These are phyloP conservation scores for Phyllosticta paracitricarpa DNA, from an alignment of 2,329 filamentous ascomycete species.

Conservation along the genomic window DNA sequence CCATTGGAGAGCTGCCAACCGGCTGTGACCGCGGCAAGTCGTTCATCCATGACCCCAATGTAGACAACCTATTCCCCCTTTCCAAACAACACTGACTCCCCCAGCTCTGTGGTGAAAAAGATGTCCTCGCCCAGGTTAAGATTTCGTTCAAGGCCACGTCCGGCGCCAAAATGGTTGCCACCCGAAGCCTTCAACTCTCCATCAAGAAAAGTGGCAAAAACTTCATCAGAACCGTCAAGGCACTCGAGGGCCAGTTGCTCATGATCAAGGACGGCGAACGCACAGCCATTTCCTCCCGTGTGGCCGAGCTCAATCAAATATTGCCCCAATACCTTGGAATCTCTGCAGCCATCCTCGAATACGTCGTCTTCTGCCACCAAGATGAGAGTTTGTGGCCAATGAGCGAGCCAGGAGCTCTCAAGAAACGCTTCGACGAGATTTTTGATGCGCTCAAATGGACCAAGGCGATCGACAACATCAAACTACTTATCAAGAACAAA, in stretches of 20 bases:
- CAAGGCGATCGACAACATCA: slow-evolving; percentile 94
- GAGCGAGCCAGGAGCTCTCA: slow-evolving; percentile 74
- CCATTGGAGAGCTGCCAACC: slow-evolving; percentile 84
- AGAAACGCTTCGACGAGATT: slow-evolving; percentile 94
- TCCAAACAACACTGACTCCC: slow-evolving; percentile 2
- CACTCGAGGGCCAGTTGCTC: slow-evolving; percentile 68
- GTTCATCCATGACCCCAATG: slow-evolving; percentile 95
- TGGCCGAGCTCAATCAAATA: slow-evolving; percentile 70
- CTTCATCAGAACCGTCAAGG: slow-evolving; percentile 60
- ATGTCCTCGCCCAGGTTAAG: slow-evolving; percentile 85
- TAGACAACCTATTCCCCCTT: slow-evolving; percentile 23
- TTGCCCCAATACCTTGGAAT: slow-evolving; percentile 84
- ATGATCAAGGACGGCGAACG: slow-evolving; percentile 73
- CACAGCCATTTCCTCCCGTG: slow-evolving; percentile 65
- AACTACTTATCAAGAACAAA: slow-evolving; percentile 72
- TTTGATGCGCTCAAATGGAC: slow-evolving; percentile 97
- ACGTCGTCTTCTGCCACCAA: slow-evolving; percentile 97
- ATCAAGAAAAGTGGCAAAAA: slow-evolving; percentile 58
- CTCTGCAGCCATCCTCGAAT: slow-evolving; percentile 79
- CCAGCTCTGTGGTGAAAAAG: slow-evolving; percentile 70
- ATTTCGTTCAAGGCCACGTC: slow-evolving; percentile 74
- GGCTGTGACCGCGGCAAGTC: slow-evolving; percentile 80
- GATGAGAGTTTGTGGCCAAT: slow-evolving; percentile 97
- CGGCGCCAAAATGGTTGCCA: slow-evolving; percentile 70
- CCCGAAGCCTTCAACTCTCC: slow-evolving; percentile 73